Base-by-base conservation (phyloP, 1,139 yeast genomes). In the Lizanozyma gosingica region DNA sequence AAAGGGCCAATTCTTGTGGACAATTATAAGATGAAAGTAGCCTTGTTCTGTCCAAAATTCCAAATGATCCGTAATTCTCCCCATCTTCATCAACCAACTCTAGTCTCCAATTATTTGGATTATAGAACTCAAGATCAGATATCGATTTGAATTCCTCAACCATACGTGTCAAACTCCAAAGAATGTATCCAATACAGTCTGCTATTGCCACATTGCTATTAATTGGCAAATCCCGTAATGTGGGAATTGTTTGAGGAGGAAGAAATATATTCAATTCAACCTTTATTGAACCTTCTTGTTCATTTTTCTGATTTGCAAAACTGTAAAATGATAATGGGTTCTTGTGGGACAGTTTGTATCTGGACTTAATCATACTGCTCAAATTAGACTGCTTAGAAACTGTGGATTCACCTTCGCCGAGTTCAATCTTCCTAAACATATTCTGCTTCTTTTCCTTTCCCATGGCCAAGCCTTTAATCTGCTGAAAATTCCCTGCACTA, bases 31-130 rank as follows among this genome's bases (percentile, higher is more conserved):
- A 72, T 2, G 73, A 60, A 33, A 82, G 62, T 3, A 60, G 47
- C 41, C 83, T 66, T 0, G 71, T 64, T 47, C 90, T 62, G 38
- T 77, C 83, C 41, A 83, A 61, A 3, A 80, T 68, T 2, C 92
- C 92, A 63, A 83, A 83, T 18, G 82, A 76, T 27, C 82, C 85
- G 49, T 80, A 82, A n/a, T 79, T 75, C 42, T 83, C 88, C 4
- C 92, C 92, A 54, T 82, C 90, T 45, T 83, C 92, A 53, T 83
- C 94, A 1, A 80, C 83, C 36, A 83, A 60, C 44, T 79, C 83
- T n/a, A 83, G 51, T 40, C 80, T 65, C 81, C 87, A 83, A 39
- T 63, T 63, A 51, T 82, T 81, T 0, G 87, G 84, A 47, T 80
- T 71, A 39, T 43, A 47, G 3, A 47, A 37, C 1, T 43, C 36